Evolutionary conservation across 257 asterid genomes (phyloP).

Genomic region (Fraxinus cuspidata): DNA sequence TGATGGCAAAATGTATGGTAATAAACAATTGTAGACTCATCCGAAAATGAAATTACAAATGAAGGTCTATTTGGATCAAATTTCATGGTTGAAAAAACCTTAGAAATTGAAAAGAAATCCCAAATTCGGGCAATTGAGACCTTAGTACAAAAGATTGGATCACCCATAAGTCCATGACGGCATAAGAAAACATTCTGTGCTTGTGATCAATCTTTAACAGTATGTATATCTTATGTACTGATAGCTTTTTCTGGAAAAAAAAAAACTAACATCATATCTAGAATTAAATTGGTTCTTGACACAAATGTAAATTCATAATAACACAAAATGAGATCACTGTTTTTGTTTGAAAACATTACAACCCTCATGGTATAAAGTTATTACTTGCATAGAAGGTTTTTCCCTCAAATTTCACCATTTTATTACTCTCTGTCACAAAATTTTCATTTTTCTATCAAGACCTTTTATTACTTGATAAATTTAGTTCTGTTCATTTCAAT

Average conservation of each 20-base stretch:
- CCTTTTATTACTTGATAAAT: not conserved
- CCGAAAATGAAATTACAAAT: too few relatives aligned
- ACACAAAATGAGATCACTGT: constrained; percentile 15
- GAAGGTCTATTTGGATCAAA: too few relatives aligned
- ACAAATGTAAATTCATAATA: constrained; percentile 4
- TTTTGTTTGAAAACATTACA: constrained; percentile 4
- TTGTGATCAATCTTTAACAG: not conserved
- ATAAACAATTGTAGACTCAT: too few relatives aligned
- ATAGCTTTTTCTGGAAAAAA: not conserved
- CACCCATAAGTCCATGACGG: not conserved
- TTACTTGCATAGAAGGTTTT: constrained; percentile 3
- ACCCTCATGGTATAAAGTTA: not conserved
- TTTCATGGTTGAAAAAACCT: too few relatives aligned
- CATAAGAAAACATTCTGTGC: not conserved
- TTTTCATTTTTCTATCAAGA: not conserved
- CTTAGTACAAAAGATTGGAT: not conserved
- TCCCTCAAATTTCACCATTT: constrained; percentile 4
- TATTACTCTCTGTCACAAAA: not conserved
- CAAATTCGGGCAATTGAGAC: too few relatives aligned
- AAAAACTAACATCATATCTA: constrained; percentile 8
- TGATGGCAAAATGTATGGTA: too few relatives aligned
- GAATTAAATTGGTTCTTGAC: not conserved
- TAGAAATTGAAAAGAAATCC: too few relatives aligned
- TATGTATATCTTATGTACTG: not conserved
- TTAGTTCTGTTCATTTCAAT: not conserved